Evolutionary conservation across 805 yeast genomes (phyloP).

Genomic region (Debaryomyces tyrocola): DNA sequence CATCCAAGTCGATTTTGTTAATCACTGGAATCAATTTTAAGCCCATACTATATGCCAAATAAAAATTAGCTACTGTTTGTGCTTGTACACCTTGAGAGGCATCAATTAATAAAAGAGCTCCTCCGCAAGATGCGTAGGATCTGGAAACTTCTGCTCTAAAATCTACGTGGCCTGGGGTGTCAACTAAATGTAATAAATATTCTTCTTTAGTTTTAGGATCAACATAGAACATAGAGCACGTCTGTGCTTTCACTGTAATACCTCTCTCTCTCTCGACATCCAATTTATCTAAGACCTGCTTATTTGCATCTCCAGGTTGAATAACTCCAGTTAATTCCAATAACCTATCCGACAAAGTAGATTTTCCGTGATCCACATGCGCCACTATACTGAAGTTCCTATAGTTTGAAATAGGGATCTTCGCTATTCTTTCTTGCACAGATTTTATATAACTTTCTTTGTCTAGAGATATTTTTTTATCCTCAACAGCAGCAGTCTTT

Average conservation of each 20-base stretch:
- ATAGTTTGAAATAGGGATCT: constrained; percentile 79
- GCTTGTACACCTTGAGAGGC: constrained; percentile 98
- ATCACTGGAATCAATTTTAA: constrained; percentile 83
- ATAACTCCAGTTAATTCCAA: constrained; percentile 89
- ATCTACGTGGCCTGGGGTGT: constrained; percentile 98
- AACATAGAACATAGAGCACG: constrained; percentile 87
- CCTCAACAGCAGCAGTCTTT: constrained; percentile 13
- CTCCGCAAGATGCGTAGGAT: constrained; percentile 95
- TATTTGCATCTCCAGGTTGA: constrained; percentile 62
- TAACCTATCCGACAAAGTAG: constrained; percentile 85
- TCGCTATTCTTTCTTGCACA: constrained; percentile 60
- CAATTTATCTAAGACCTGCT: constrained; percentile 84
- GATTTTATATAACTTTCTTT: constrained; percentile 31
- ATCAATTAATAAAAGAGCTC: constrained; percentile 86
- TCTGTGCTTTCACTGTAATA: constrained; percentile 95
- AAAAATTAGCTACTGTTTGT: constrained; percentile 97
- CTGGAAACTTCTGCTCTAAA: constrained; percentile 91
- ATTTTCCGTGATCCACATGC: constrained; percentile 89
- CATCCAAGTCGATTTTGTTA: constrained; percentile 86
- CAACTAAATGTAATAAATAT: constrained; percentile 85
- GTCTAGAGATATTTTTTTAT: constrained; percentile 27
- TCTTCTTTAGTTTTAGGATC: constrained; percentile 60
- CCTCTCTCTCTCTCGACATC: constrained; percentile 97
- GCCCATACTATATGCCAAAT: constrained; percentile 82
- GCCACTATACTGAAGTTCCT: constrained; percentile 94